Percentiles rank a stretch among this genome's conserved stretches.
These are phyloP conservation scores for Diaporthe longicolla DNA, from an alignment of 2,329 filamentous ascomycete genomes.

Conservation along the genomic window DNA sequence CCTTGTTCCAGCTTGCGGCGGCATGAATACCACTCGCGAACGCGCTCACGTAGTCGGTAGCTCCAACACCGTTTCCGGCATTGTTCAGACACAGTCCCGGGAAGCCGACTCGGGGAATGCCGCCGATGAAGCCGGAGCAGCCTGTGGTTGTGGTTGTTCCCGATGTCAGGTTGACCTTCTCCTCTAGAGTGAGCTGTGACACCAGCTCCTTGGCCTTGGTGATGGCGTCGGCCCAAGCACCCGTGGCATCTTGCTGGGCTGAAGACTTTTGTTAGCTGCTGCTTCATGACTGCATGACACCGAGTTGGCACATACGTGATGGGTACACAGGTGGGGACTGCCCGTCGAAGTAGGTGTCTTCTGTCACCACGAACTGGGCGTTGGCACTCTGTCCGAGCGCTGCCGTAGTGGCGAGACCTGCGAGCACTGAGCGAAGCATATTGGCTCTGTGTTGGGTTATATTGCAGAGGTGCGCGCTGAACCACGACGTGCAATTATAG, in stretches of 20 bases:
- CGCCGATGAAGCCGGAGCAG: conserved; percentile 61
- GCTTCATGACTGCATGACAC: not conserved
- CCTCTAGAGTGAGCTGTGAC: conserved; percentile 77
- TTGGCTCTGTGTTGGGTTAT: conserved; percentile 2
- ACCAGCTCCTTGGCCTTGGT: conserved; percentile 79
- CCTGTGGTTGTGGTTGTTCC: conserved; percentile 70
- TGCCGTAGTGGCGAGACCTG: conserved; percentile 23
- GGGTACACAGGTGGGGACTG: conserved; percentile 66
- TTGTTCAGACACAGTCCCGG: conserved; percentile 61
- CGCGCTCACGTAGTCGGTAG: conserved; percentile 58
- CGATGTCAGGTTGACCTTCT: conserved; percentile 83
- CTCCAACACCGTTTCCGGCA: conserved; percentile 60
- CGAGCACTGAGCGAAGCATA: conserved; percentile 23
- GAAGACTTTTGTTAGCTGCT: not conserved
- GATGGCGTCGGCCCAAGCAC: conserved; percentile 79
- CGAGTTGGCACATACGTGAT: conserved; percentile 57
- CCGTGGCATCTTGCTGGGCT: conserved; percentile 55
- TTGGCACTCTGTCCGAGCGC: conserved; percentile 13
- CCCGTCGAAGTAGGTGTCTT: conserved; percentile 63
- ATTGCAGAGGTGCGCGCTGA: not conserved
- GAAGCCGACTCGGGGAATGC: conserved; percentile 57
- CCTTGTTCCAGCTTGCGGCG: conserved; percentile 76
- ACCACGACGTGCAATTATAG: not conserved
- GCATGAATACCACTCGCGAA: conserved; percentile 59
- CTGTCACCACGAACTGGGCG: conserved; percentile 24